Percentiles rank a stretch among this genome's conserved stretches.
Evolutionary conservation across 768 basidiomycete genomes (phyloP).

Genomic region (Candolleomyces aberdarensis): DNA sequence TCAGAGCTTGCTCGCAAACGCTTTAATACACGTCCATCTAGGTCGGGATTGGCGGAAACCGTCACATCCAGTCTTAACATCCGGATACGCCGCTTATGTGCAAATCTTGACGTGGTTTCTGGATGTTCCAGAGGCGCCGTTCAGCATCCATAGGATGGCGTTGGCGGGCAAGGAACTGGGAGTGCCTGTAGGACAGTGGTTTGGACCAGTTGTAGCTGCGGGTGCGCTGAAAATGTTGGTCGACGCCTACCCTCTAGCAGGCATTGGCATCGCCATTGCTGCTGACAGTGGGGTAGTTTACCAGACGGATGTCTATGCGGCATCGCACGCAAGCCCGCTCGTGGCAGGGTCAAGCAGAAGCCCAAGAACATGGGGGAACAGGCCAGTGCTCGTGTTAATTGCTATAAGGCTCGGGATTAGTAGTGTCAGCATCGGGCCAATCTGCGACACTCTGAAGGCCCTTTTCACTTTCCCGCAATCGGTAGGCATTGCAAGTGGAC

Average conservation of each 20-base stretch:
- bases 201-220: conserved; percentile 94
- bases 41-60: conserved; percentile 80
- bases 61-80: conserved; percentile 50
- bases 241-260: conserved; percentile 74
- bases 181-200: conserved; percentile 96
- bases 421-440: conserved; percentile 74
- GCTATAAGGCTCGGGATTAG: conserved; percentile 87
- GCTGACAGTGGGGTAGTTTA: conserved; percentile 73
- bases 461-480: conserved; percentile 94
- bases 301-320: conserved; percentile 81
- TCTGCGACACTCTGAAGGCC: conserved; percentile 80
- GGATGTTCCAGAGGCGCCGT: conserved; percentile 86
- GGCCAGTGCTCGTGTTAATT: conserved; percentile 80
- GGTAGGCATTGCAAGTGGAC: conserved; percentile 69
- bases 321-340: conserved; percentile 46
- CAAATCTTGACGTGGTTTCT: conserved; percentile 94
- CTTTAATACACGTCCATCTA: conserved; percentile 56
- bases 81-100: conserved; percentile 82
- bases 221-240: conserved; percentile 89
- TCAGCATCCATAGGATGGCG: conserved; percentile 96
- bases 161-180: conserved; percentile 92
- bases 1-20: conserved; percentile 34
- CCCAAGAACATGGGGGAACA: conserved; percentile 64
- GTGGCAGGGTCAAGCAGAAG: conserved; percentile 26
- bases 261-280: conserved; percentile 78